Evolutionary conservation across 768 basidiomycete species (phyloP).

Genomic region (Zangia roseola): DNA sequence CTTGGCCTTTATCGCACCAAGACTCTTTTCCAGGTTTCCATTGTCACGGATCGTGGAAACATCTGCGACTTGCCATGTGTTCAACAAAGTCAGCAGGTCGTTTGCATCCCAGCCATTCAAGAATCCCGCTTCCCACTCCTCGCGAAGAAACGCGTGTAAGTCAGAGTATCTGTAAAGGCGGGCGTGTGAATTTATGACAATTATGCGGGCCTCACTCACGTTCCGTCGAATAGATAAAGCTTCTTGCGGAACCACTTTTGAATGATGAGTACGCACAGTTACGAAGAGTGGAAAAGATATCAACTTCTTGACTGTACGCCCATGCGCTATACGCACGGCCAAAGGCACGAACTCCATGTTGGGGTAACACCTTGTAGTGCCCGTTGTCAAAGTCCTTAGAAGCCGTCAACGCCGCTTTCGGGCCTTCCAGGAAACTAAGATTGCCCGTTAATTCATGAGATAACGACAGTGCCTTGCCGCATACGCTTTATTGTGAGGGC

Average conservation of each 20-base stretch:
- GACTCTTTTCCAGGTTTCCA: conserved; percentile 40
- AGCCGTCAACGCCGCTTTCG: conserved; percentile 50
- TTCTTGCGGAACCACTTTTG: conserved; percentile 55
- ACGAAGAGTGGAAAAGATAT: conserved; percentile 11
- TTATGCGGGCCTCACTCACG: conserved; percentile 24
- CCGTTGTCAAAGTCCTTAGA: conserved; percentile 56
- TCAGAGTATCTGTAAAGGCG: conserved; percentile 39
- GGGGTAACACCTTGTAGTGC: conserved; percentile 47
- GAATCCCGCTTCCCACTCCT: conserved; percentile 49
- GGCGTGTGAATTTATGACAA: not conserved
- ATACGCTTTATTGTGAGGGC: conserved; percentile 55
- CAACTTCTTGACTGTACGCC: conserved; percentile 56
- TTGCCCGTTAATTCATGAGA: not conserved
- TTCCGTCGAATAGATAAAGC: conserved; percentile 41
- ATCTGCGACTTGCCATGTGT: conserved; percentile 51
- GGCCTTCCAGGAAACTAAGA: conserved; percentile 57
- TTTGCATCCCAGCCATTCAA: conserved; percentile 53
- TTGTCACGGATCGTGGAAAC: conserved; percentile 43
- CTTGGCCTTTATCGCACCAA: conserved; percentile 46
- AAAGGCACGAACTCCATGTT: conserved; percentile 54
- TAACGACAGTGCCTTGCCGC: not conserved
- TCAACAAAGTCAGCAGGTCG: conserved; percentile 46
- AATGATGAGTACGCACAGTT: not conserved
- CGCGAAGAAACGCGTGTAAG: conserved; percentile 48
- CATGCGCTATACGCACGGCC: conserved; percentile 56